Evolutionary conservation across 176 grass and related monocot genomes (phyloP).

Genomic region (Paspalum vaginatum): DNA sequence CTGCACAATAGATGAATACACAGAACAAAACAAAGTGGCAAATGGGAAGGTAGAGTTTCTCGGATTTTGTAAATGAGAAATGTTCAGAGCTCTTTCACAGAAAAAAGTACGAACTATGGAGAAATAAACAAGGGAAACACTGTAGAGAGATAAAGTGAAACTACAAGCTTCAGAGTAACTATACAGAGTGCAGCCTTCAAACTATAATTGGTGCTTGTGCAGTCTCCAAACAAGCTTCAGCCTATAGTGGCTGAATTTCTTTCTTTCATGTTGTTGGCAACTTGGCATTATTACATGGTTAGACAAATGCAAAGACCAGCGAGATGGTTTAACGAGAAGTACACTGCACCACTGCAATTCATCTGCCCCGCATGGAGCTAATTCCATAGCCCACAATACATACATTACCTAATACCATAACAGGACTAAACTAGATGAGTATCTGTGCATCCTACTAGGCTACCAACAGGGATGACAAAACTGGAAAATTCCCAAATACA

Average conservation of each 20-base stretch:
- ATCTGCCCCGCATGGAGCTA: constrained; percentile 9
- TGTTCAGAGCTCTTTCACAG: constrained; percentile 15
- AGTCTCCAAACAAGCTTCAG: constrained; percentile 3
- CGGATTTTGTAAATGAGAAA: constrained; percentile 19
- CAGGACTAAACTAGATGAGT: neutral
- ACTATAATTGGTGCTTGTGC: neutral
- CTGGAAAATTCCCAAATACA: neutral
- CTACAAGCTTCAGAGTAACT: constrained; percentile 25
- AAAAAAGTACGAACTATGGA: neutral
- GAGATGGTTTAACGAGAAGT: neutral
- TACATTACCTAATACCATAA: neutral
- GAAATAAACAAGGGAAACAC: constrained; percentile 24
- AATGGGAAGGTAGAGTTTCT: neutral
- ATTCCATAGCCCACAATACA: neutral
- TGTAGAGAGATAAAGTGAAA: constrained; percentile 7
- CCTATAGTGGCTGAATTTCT: constrained; percentile 13
- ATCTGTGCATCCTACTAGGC: constrained; percentile 7
- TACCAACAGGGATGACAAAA: constrained; percentile 13
- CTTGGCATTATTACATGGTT: constrained; percentile 23
- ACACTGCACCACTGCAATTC: neutral
- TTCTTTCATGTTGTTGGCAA: constrained; percentile 10
- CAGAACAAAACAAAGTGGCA: constrained; percentile 26
- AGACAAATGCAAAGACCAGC: constrained; percentile 5
- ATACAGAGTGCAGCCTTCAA: constrained; percentile 23
- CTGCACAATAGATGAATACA: constrained; percentile 11